A percentile compares a stretch with the other conserved stretches of the same genome.
Conservation (phyloP, 176 grass and related monocot genomes). For the Alopecurus myosuroides region DNA sequence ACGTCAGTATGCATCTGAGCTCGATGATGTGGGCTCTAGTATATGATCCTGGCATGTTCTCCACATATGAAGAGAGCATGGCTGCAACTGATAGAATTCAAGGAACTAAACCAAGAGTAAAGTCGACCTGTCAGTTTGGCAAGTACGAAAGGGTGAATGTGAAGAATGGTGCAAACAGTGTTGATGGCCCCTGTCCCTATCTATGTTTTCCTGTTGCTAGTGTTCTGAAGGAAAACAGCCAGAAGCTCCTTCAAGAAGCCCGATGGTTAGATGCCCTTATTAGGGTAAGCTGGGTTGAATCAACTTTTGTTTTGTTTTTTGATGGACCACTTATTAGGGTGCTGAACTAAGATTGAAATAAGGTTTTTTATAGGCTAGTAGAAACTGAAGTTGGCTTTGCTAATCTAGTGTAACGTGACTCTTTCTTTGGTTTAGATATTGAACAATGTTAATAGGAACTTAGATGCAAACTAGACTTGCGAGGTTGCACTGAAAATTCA, state of each 20-base stretch:
- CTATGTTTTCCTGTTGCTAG: conserved; percentile 94
- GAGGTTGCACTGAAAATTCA: conserved; percentile 78
- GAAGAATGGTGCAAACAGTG: conserved; percentile 42
- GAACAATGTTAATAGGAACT: conserved; percentile 66
- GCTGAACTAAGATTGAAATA: not conserved
- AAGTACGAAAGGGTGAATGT: conserved; percentile 92
- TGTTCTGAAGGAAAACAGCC: conserved; percentile 90
- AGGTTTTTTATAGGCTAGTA: not conserved
- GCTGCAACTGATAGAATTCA: conserved; percentile 35
- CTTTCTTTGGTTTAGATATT: conserved; percentile 55
- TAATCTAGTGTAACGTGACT: not conserved
- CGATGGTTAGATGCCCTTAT: conserved; percentile 82
- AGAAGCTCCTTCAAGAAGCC: conserved; percentile 74
- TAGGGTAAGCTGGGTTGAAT: conserved; percentile 49
- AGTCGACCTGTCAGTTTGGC: conserved; percentile 70
- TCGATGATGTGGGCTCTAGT: conserved; percentile 99
- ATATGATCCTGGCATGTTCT: conserved; percentile 82
- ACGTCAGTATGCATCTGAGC: too few species aligned
- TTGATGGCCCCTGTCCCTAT: conserved; percentile 79
- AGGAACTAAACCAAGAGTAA: conserved; percentile 57
- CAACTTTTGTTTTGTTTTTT: not conserved
- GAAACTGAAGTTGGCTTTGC: not conserved
- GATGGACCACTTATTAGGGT: not conserved
- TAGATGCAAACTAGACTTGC: conserved; percentile 92
- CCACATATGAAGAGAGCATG: conserved; percentile 53